Conservation (phyloP, 495 filamentous ascomycete genomes). For the Daldinia loculata region DNA sequence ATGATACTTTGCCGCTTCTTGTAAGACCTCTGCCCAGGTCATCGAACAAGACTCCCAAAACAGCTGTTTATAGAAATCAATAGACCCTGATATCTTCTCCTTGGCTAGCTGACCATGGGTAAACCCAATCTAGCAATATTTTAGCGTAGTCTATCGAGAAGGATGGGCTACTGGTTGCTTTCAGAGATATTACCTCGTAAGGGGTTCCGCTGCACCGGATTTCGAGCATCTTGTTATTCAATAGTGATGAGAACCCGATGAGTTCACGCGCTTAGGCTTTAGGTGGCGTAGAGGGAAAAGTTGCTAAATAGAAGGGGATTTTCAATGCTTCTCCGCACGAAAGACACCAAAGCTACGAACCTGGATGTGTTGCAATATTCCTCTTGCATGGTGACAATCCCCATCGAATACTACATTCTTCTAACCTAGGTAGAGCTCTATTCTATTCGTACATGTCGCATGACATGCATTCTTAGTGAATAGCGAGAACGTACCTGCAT, state of each 20-base stretch:
- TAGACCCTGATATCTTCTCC: conserved; percentile 36
- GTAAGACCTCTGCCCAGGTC: conserved; percentile 40
- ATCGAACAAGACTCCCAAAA: conserved; percentile 39
- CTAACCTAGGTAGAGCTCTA: too few species aligned
- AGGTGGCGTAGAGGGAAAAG: neutral
- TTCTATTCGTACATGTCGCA: too few species aligned
- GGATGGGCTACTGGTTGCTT: neutral
- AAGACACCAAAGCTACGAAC: neutral
- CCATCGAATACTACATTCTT: too few species aligned
- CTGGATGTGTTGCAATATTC: neutral
- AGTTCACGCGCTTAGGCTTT: too few species aligned
- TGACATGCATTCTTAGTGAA: too few species aligned
- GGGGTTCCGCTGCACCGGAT: conserved; percentile 47
- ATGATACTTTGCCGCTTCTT: conserved; percentile 40
- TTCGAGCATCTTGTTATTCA: conserved; percentile 45
- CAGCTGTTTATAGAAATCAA: conserved; percentile 42
- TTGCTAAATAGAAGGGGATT: neutral
- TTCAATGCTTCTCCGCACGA: neutral
- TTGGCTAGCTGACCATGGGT: conserved; percentile 40
- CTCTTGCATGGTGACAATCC: neutral
- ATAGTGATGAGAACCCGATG: too few species aligned
- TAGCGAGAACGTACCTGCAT: too few species aligned
- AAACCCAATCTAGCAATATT: conserved; percentile 36
- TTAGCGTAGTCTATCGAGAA: conserved; percentile 1
- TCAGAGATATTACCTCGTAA: conserved; percentile 37